Conservation (phyloP, 768 basidiomycete genomes). For the Tylopilus sp. region DNA sequence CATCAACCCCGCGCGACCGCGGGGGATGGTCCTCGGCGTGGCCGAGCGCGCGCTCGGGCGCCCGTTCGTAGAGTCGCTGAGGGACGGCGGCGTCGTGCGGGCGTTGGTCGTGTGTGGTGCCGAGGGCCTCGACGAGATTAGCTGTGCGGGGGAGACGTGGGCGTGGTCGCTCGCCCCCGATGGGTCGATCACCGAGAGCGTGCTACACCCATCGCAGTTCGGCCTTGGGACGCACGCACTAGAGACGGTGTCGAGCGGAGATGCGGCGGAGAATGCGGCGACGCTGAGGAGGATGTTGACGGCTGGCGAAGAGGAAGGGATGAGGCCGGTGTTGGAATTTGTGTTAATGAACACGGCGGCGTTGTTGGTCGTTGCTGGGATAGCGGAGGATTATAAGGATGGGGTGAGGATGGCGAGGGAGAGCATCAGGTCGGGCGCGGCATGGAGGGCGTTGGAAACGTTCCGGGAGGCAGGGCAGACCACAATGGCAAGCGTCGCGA, state of each 20-base stretch:
- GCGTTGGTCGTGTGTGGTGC: conserved; percentile 92
- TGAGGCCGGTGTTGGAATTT: conserved; percentile 75
- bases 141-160: conserved; percentile 85
- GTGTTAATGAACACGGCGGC: conserved; percentile 91
- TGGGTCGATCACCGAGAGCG: conserved; percentile 58
- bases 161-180: conserved; percentile 73
- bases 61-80: conserved; percentile 75
- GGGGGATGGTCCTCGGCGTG: conserved; percentile 89
- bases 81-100: conserved; percentile 69
- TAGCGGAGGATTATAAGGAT: conserved; percentile 64
- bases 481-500: neutral
- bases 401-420: conserved; percentile 67
- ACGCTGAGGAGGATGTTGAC: conserved; percentile 65
- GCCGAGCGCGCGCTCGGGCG: conserved; percentile 76
- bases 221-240: conserved; percentile 74
- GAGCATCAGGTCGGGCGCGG: conserved; percentile 55
- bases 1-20: conserved; percentile 85
- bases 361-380: conserved; percentile 78
- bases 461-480: conserved; percentile 44
- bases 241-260: conserved; percentile 63
- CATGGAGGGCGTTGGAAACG: conserved; percentile 53
- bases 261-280: conserved; percentile 77
- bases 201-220: conserved; percentile 70
- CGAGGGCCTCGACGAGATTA: conserved; percentile 93
- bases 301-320: conserved; percentile 42